Conservation (phyloP, 164 flowering plant genomes). For the Nelumbo lutea region DNA sequence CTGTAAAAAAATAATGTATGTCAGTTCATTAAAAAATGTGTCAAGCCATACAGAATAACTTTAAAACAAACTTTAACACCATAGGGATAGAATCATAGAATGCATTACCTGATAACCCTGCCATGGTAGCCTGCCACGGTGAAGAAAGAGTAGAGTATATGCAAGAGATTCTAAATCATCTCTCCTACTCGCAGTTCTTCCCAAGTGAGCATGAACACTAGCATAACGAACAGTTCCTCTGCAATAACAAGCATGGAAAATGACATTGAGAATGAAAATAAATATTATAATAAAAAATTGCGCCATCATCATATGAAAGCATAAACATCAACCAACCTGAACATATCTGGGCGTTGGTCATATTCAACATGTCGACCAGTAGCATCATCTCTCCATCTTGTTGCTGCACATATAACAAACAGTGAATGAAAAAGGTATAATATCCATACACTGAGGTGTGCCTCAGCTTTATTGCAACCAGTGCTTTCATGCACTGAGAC, state of each 20-base stretch:
- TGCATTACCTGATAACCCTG: slow-evolving; percentile 76
- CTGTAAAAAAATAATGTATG: slow-evolving; percentile 19
- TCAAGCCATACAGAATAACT: background rate
- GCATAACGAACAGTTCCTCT: slow-evolving; percentile 84
- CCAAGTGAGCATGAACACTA: slow-evolving; percentile 79
- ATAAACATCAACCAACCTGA: slow-evolving; percentile 39
- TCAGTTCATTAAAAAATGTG: background rate
- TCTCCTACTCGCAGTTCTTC: slow-evolving; percentile 79
- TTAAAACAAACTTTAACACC: background rate
- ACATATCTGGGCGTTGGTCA: slow-evolving; percentile 80
- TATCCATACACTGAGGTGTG: too few relatives aligned
- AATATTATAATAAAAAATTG: background rate
- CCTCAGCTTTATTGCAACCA: too few relatives aligned
- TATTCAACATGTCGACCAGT: slow-evolving; percentile 66
- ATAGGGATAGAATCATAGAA: background rate
- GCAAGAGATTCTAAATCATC: slow-evolving; percentile 84
- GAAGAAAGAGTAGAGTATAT: slow-evolving; percentile 64
- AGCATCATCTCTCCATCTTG: slow-evolving; percentile 58
- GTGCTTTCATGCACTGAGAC: too few relatives aligned
- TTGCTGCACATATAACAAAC: slow-evolving; percentile 56
- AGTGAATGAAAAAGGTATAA: background rate
- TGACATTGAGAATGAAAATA: background rate
- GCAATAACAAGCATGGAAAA: slow-evolving; percentile 7
- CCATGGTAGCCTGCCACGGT: slow-evolving; percentile 71
- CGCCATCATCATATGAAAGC: background rate